Base-by-base conservation (phyloP, 2,329 filamentous ascomycete genomes). In the Capronia coronata region DNA sequence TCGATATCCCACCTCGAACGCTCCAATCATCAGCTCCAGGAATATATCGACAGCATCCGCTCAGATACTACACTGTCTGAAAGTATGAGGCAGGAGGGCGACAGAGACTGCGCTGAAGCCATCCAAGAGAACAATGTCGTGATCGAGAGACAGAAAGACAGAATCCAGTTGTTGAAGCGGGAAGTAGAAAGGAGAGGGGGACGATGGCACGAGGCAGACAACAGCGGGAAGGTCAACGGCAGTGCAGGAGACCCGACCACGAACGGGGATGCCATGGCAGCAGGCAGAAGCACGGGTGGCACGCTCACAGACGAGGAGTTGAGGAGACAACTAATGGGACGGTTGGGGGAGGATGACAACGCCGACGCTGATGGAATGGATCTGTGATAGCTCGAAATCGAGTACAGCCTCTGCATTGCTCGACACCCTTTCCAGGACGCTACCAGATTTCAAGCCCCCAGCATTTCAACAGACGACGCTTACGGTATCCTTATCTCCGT, bases 71-170 rank as follows among this genome's bases (percentile, higher is more conserved):
- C 43, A 18, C 34, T 72, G 19, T 51, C 61, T 23, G 65, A 63
- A 27, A 52, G 49, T 1, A 53, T 57, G 14, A 51, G 52, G 30
- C 43, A 56, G 22, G 51, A 55, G 14, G 59, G 56, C 8, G 78
- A 82, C 44, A 64, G 63, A 39, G 77, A 80, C 30, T 78, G 76
- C 55, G 72, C 74, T 27, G 74, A 79, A 21, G 77, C 77, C 7
- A 71, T 83, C 34, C 54, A 68, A 16, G 80, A 84, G 66, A 83
- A 84, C 46, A 68, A 75, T 47, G 67, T 68, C 13, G 78, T 83
- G 21, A 74, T 82, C 23, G 64, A 60, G 49, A 68, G 76, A 23
- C 80, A 82, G 69, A 68, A 70, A 46, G 75, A 76, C 64, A 67
- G 80, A 51, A 71, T 82, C 29, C 64, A 63, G 37, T 54, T 82